phyloP scores from a whole-genome alignment of 345 rosid species.

The Heritiera fomes region DNA sequence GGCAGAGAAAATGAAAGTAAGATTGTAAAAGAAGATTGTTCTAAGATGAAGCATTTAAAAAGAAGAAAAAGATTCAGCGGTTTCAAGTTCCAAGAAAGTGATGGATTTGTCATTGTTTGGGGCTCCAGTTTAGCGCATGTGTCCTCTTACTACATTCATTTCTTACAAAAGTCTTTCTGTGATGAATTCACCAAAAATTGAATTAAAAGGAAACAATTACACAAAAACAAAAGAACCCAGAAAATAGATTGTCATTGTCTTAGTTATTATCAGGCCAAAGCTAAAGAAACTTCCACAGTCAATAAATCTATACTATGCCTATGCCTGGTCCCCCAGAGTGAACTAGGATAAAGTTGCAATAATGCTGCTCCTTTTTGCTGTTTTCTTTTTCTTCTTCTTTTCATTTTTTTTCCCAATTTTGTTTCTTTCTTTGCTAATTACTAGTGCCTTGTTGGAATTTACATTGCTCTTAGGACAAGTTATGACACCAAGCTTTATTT shows the following conservation, averaged over 20 bases:
- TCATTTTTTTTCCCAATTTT: no score
- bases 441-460: not conserved
- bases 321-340: not conserved
- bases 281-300: not conserved
- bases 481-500: not conserved
- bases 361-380: not conserved
- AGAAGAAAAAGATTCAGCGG: not conserved
- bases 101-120: not conserved
- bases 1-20: not conserved
- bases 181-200: not conserved
- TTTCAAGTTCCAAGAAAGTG: not conserved
- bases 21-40: not conserved
- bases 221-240: not conserved
- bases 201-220: not conserved
- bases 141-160: not conserved
- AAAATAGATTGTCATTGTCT: not conserved
- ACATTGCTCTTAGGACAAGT: not conserved
- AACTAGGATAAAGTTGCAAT: no score
- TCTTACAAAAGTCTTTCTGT: not conserved
- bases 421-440: not conserved
- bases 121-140: not conserved
- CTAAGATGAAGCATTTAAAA: not conserved
- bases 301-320: not conserved
- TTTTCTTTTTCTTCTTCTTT: not conserved
- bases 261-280: not conserved